Evolutionary conservation across 768 basidiomycete genomes (phyloP), one percentile per base, ranked within the genome.

Genomic region (Lactarius sanguifluus): DNA sequence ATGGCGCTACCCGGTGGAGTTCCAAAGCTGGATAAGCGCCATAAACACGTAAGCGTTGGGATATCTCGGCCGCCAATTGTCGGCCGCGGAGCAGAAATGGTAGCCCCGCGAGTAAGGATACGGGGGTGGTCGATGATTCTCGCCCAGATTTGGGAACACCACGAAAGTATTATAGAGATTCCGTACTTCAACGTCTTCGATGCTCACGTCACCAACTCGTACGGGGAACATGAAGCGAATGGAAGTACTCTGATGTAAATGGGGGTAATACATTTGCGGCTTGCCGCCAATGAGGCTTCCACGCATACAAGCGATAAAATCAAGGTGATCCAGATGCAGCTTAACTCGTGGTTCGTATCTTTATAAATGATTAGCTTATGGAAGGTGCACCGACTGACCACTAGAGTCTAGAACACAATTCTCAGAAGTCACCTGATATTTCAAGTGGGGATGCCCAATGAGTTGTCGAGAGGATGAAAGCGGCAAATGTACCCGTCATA

Each of bases 1-100:
- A 56, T 9, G 28, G 23, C 1, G 43, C 36, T 25, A n/a, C 45
- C 56, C 18, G 23, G 25, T 43, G 18, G 47, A 52, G 38, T n/a
- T 23, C 28, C 10, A 61, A 62, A 23, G 36, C 56, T 25, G 25
- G 52, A 54, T 15, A 15, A 50, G 5, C 57, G 32, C 7, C 32
- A 1, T 32, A 1, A 7, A 8, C 2, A 9, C 57, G 64, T 59
- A 59, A 30, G 45, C 1, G 5, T 64, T 58, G 58, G 38, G 7
- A 34, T 41, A 57, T n/a, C 57, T 66, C 45, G 56, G 47, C 34
- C 9, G 34, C 34, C 34, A 34, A 34, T 34, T 34, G 34, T 34
- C 34, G 34, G 8, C 56, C 47, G 56, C 65, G 61, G 57, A 66
- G 23, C 57, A 66, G 61, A 66, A 52, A 23, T 57, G 45, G 65